Evolutionary conservation across 345 rosid species (phyloP), one percentile per base, ranked within the genome.

Genomic region (Boechera stricta): DNA sequence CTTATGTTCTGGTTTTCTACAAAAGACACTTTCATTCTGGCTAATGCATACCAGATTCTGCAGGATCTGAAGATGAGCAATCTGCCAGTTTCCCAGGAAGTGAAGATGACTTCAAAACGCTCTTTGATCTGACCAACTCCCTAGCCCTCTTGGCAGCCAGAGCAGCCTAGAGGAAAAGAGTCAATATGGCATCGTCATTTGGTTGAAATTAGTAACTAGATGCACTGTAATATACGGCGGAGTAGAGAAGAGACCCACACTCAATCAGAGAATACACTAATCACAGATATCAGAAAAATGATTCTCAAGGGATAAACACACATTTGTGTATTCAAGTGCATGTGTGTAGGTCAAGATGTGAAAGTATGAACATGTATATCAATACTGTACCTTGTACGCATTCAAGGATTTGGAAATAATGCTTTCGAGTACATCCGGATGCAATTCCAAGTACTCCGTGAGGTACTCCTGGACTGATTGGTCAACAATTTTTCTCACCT

Each of bases 1-100:
- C 89, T 75, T 87, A 38, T 38, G 41, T 38, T 38, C 41, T 2
- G 42, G 8, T 9, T 39, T 39, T 3, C 42, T 39, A 39, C 11
- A 64, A 88, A 88, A 33, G 94, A 87, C 71, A 88, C 81, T 85
- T 83, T 84, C 81, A 88, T 64, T 77, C 53, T 38, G 48, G 60
- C 51, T 7, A 64, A 38, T 45, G 21, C 45, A 58, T 85, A 95
- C 98, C 99, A 79, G 93, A 85, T 76, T 91, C 98, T 86, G 86
- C 96, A 69, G 99, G 98, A 83, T 87, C 84, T 69, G 94, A 59
- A 7, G 94, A 92, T 26, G 99, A 93, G 80, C 99, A 95, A 82
- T 95, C 99, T 77, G 99, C 91, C 55, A 95, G 85, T 85, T 93
- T 95, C 63, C 99, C 99, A 56, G 99, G 99, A 75, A 95, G 98